Evolutionary conservation across 805 yeast species (phyloP), one percentile per base, ranked within the genome.

Genomic region (Myxozyma vanderwaltii): DNA sequence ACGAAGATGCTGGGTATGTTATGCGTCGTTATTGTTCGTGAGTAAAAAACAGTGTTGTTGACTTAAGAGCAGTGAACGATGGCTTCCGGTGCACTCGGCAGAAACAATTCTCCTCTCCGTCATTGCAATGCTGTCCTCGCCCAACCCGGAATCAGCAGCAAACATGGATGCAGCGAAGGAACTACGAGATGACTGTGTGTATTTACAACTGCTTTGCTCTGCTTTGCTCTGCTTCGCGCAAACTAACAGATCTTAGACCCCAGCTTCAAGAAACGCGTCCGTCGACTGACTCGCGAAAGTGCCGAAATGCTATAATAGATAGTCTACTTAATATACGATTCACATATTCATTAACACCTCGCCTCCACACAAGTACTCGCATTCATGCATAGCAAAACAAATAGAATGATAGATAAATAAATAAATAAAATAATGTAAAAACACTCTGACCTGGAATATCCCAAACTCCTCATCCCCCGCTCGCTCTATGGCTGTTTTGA

Each of bases 81-180:
- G 96, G 96, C 84, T 91, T 1, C 96, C 96, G 0, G 89, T 89
- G 10, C 96, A 89, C 70, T 86, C 92, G 68, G 86, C 89, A 15
- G 96, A 89, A 73, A 89, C 89, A 75, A 89, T 89, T 56, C 74
- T 89, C 62, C 74, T 89, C 59, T 86, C 92, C 73, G 95, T 89
- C 33, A 81, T 88, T 76, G 86, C 92, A 60, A 88, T 89, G 95
- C 76, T 89, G 61, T 91, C 94, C 26, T 94, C 84, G 13, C 96
- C 96, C 27, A 89, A 89, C 71, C 92, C 94, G n/a, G 86, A 86
- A 62, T 89, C 96, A 0, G 96, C 96, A 3, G 96, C 96, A 0
- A 96, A 89, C 72, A 94, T 89, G 68, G 92, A 94, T 2, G 96
- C 96, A 1, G 90, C 92, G 88, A 85, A 86, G 72, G 89, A 91